Percentiles rank a stretch among this genome's conserved stretches.
phyloP scores from a whole-genome alignment of 2,329 filamentous ascomycete species.

The Venturia effusa region DNA sequence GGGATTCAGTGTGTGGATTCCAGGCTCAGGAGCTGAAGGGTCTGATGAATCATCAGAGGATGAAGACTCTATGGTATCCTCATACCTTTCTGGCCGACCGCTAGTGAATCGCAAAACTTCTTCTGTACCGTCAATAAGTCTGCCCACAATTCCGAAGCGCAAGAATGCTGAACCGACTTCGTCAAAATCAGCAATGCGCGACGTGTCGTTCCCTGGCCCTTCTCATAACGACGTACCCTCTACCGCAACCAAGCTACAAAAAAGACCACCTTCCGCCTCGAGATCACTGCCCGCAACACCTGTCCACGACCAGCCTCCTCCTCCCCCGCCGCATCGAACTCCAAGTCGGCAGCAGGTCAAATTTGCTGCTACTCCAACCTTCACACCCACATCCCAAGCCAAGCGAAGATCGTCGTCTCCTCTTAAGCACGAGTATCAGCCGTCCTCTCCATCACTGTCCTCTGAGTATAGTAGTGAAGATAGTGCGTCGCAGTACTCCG shows the following conservation, averaged over 20 bases:
- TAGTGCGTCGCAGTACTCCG: slow-evolving; percentile 35
- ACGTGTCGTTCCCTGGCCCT: slow-evolving; percentile 4
- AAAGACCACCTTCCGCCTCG: slow-evolving; percentile 9
- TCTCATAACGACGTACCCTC: slow-evolving; percentile 1
- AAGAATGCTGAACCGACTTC: slow-evolving; percentile 24
- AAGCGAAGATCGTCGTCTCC: slow-evolving; percentile 77
- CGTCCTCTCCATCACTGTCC: slow-evolving; percentile 57
- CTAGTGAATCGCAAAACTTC: slow-evolving; percentile 20
- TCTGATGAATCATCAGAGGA: slow-evolving; percentile 20
- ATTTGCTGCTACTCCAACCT: slow-evolving; percentile 31
- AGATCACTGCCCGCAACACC: slow-evolving; percentile 12
- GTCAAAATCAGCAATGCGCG: background rate
- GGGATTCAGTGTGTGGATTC: slow-evolving; percentile 35
- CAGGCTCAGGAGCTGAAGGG: slow-evolving; percentile 23
- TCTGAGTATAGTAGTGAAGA: slow-evolving; percentile 39
- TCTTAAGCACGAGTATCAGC: slow-evolving; percentile 92
- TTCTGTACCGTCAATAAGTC: slow-evolving; percentile 36
- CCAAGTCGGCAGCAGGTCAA: slow-evolving; percentile 38
- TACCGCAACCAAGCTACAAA: slow-evolving; percentile 14
- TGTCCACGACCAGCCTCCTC: slow-evolving; percentile 14
- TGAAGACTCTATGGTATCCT: slow-evolving; percentile 14
- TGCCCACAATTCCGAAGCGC: slow-evolving; percentile 35
- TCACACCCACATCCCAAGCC: slow-evolving; percentile 37
- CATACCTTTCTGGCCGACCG: slow-evolving; percentile 2
- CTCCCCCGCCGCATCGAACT: slow-evolving; percentile 34